Evolutionary conservation across 495 filamentous ascomycete species (phyloP), one percentile per base, ranked within the genome.

Genomic region (Penicillium daleae): DNA sequence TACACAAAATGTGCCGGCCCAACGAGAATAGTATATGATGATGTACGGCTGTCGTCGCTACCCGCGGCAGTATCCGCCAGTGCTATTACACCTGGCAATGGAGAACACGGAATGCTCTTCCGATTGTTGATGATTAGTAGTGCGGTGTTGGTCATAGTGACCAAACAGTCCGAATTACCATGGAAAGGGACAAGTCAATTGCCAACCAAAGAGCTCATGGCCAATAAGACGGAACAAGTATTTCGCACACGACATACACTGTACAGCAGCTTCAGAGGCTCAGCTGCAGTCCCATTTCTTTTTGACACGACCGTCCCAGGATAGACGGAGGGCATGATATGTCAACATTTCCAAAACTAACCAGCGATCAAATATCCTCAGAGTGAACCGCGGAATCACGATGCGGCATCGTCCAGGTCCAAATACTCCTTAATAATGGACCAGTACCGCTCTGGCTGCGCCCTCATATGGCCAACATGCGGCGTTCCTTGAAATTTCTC

Each of bases 381-480:
- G 17, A 12, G 40, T 44, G 22, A n/a, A 49, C 22, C 4, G 24
- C 22, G 17, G 27, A 48, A 29, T 59, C 19, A 50, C 48, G 42
- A 22, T 12, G 49, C 33, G 3, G 32, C 48, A 54, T 53, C 62
- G 46, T 26, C 32, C n/a, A 60, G 24, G 32, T 57, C 59, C 60
- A 75, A 33, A 56, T 70, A 67, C 24, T 66, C 61, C 54, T 65
- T 71, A 29, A 83, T 67, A 55, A 79, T 70, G 6, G 60, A 54
- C 79, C 80, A 83, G 58, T 83, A 83, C 15, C 78, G 67, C 44
- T 73, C 74, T 3, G 77, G 72, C 46, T 80, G 77, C 8, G 61
- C 60, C 50, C 66, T 74, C 76, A 81, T 78, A 72, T 81, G 79
- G 17, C 68, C 71, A 51, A 83, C 79, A 76, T 83, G 80, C 46